These are phyloP conservation scores for Diaporthe eres DNA, from an alignment of 2,329 filamentous ascomycete species.

Conservation along the genomic window DNA sequence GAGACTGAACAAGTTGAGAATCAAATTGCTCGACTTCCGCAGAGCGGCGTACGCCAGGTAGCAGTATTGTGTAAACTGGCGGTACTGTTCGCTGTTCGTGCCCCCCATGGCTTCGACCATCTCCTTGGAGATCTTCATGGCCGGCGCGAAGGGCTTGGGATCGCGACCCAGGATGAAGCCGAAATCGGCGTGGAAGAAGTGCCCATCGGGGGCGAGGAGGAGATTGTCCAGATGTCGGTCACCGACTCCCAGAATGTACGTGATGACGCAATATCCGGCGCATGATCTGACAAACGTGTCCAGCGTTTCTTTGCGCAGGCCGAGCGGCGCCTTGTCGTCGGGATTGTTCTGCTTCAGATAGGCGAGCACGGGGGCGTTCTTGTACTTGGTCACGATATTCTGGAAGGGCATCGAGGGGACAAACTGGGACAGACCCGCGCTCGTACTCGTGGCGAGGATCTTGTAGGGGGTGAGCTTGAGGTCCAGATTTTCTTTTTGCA, in stretches of 20 bases:
- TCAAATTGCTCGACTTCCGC: conserved; percentile 89
- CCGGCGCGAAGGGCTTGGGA: conserved; percentile 95
- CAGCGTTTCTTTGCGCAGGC: conserved; percentile 91
- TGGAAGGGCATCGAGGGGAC: conserved; percentile 89
- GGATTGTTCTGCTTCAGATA: conserved; percentile 93
- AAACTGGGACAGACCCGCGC: conserved; percentile 93
- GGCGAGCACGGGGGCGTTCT: conserved; percentile 75
- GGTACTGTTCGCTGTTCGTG: conserved; percentile 82
- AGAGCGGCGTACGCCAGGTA: conserved; percentile 95
- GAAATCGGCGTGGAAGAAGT: conserved; percentile 99
- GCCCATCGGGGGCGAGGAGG: conserved; percentile 87
- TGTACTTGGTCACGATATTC: conserved; percentile 86
- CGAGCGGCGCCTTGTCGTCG: conserved; percentile 83
- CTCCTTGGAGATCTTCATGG: conserved; percentile 97
- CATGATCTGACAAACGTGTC: conserved; percentile 97
- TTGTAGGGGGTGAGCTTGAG: conserved; percentile 96
- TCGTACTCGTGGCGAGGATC: conserved; percentile 92
- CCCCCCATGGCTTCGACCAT: conserved; percentile 99
- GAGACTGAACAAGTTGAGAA: conserved; percentile 93
- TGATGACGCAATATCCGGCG: conserved; percentile 98
- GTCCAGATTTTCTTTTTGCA: conserved; percentile 96
- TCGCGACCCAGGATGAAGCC: conserved; percentile 98
- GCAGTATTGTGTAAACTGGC: conserved; percentile 93
- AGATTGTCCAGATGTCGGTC: conserved; percentile 97
- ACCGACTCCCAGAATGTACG: conserved; percentile 95